Evolutionary conservation across 805 yeast genomes (phyloP).

Genomic region (Candida ortonii): DNA sequence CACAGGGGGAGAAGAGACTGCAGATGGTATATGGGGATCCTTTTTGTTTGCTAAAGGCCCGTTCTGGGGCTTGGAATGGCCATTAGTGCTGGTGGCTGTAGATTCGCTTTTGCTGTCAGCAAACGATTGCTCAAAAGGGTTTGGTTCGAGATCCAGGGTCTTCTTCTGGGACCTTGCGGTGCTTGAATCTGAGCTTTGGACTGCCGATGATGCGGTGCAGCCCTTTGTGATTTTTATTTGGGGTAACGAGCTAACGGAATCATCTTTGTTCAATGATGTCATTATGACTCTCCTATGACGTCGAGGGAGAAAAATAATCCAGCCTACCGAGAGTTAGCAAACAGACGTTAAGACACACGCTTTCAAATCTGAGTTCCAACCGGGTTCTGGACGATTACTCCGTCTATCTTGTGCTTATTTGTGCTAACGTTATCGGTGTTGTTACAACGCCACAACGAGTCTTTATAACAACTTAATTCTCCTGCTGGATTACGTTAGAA

Average conservation of each 20-base stretch:
- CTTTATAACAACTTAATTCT: too few species aligned
- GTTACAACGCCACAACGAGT: too few species aligned
- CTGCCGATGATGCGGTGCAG: constrained; percentile 4
- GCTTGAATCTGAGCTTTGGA: constrained; percentile 10
- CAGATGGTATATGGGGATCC: constrained; percentile 30
- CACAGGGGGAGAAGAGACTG: constrained; percentile 41
- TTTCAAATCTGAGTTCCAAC: too few species aligned
- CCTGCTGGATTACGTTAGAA: too few species aligned
- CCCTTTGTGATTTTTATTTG: constrained; percentile 2
- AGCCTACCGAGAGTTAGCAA: neutral
- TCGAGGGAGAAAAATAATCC: constrained; percentile 2
- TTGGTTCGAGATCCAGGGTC: constrained; percentile 64
- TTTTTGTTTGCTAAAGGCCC: constrained; percentile 24
- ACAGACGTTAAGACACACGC: too few species aligned
- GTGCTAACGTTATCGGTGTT: too few species aligned
- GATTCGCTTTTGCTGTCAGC: constrained; percentile 34
- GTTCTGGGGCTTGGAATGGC: too few species aligned
- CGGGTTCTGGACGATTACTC: too few species aligned
- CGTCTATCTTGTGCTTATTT: too few species aligned
- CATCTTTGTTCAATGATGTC: constrained; percentile 19
- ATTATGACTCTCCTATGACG: constrained; percentile 13
- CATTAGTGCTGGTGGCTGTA: constrained; percentile 3
- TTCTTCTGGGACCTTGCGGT: constrained; percentile 13
- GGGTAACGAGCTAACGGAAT: constrained; percentile 4
- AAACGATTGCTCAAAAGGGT: constrained; percentile 93